Base-by-base conservation (phyloP, 306 rosid species). In the Medicago ruthenica region DNA sequence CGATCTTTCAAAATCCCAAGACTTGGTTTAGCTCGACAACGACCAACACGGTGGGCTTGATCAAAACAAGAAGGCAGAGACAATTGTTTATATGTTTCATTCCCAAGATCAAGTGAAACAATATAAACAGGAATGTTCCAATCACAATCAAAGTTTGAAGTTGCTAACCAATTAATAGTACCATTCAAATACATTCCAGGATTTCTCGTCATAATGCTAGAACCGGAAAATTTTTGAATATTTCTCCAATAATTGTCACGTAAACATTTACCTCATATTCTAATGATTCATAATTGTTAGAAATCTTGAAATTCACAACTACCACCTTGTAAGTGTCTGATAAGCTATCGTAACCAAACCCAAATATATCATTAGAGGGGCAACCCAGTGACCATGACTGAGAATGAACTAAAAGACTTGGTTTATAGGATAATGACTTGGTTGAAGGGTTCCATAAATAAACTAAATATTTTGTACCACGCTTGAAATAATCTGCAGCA, bases 341-440 rank as follows among this genome's bases (percentile, higher is more conserved):
- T 60, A 60, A 31, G 17, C 67, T 60, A 60, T 60, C 67, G 15
- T 60, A 60, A 31, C 67, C 66, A 31, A 60, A 60, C 9, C 67
- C 67, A 31, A 31, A 31, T 5, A 24, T 27, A 27, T 11, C 1
- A 60, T 0, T 5, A 27, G 41, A 0, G 4, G 31, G 31, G 27
- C 27, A 24, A 27, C 31, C 31, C 31, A 4, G 3, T 27, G 31
- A 24, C 27, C 27, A 24, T 24, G 27, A 27, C 31, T 0, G 0
- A 3, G 4, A 60, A 27, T 12, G 40, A 10, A 31, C 18, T 31
- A 14, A 6, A 58, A 58, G 64, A 27, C 18, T 1, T 6, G 12
- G 1, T 24, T 27, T 31, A 10, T 60, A 14, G 11, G 41, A 60
- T 27, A 13, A 27, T 24, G 15, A 60, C 9, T 2, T 60, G 10